Evolutionary conservation across 352 stramenopile species (phyloP).

Genomic region (Phytophthora rubi): DNA sequence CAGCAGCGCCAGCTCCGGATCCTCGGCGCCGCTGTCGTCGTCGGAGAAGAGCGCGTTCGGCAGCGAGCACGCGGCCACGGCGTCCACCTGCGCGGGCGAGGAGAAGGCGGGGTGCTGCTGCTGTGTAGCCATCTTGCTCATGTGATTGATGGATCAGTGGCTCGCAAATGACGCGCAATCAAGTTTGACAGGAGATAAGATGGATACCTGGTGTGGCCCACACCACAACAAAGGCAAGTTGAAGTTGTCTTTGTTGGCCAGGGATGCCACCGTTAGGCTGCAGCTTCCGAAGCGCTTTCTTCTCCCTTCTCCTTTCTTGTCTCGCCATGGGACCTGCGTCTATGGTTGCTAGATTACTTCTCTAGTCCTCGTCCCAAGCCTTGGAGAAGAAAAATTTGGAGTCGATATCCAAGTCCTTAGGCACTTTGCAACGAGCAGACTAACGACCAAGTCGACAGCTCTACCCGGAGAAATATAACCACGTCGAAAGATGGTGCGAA

Average conservation of each 20-base stretch:
- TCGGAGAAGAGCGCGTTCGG: constrained; percentile 32
- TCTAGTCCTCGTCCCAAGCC: constrained; percentile 12
- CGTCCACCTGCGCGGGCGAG: constrained; percentile 53
- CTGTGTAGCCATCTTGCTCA: constrained; percentile 6
- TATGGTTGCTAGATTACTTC: not conserved
- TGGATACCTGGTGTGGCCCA: not conserved
- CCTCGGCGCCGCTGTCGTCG: constrained; percentile 24
- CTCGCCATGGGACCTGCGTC: constrained; percentile 5
- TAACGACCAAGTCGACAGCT: constrained; percentile 5
- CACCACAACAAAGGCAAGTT: constrained; percentile 3
- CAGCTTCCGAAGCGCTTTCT: constrained; percentile 15
- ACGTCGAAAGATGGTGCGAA: constrained; percentile 21
- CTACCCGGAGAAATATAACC: not conserved
- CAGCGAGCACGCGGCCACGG: constrained; percentile 44
- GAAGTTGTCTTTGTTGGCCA: constrained; percentile 2
- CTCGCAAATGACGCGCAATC: not conserved
- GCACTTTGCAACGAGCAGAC: constrained; percentile 21
- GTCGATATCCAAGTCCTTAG: not conserved
- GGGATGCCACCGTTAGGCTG: not conserved
- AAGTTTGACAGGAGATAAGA: too few species aligned
- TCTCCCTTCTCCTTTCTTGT: constrained; percentile 34
- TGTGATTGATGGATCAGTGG: not conserved
- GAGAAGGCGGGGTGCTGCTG: constrained; percentile 28
- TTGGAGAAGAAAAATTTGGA: not conserved
- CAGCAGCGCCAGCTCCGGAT: constrained; percentile 48